Evolutionary conservation across 805 yeast genomes (phyloP).

Genomic region (Candida insectalens): DNA sequence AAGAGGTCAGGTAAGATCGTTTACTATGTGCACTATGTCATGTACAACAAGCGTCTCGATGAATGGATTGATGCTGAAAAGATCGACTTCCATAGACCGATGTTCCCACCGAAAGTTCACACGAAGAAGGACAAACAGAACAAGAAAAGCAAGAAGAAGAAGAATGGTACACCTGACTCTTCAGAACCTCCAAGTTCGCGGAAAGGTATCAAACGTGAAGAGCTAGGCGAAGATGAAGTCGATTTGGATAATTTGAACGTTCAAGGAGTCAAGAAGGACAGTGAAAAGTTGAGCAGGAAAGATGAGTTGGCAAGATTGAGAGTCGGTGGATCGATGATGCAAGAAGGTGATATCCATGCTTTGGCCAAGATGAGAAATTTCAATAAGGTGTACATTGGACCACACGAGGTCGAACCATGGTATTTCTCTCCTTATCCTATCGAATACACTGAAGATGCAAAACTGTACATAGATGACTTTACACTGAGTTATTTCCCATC

Average conservation of each 20-base stretch:
- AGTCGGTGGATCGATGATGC: conserved; percentile 96
- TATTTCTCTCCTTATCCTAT: conserved; percentile 96
- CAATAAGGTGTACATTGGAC: conserved; percentile 71
- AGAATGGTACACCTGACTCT: neutral
- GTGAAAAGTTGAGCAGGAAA: conserved; percentile 72
- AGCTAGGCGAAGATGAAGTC: conserved; percentile 50
- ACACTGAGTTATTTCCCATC: conserved; percentile 85
- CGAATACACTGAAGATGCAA: conserved; percentile 82
- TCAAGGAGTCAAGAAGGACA: conserved; percentile 59
- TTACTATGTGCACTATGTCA: conserved; percentile 90
- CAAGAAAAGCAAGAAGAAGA: conserved; percentile 25
- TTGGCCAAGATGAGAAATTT: conserved; percentile 87
- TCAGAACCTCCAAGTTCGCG: neutral
- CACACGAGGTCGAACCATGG: conserved; percentile 95
- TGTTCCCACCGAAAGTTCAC: conserved; percentile 57
- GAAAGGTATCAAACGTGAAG: conserved; percentile 4
- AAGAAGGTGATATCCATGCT: conserved; percentile 72
- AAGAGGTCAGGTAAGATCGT: conserved; percentile 65
- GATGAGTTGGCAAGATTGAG: conserved; percentile 88
- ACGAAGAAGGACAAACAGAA: conserved; percentile 32
- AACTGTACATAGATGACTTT: conserved; percentile 81
- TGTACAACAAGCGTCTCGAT: conserved; percentile 91
- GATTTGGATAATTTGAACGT: conserved; percentile 79
- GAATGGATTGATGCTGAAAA: conserved; percentile 81
- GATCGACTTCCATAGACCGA: conserved; percentile 61